phyloP scores from a whole-genome alignment of 129 eudicot genomes.

The Oenanthe sinensis region DNA sequence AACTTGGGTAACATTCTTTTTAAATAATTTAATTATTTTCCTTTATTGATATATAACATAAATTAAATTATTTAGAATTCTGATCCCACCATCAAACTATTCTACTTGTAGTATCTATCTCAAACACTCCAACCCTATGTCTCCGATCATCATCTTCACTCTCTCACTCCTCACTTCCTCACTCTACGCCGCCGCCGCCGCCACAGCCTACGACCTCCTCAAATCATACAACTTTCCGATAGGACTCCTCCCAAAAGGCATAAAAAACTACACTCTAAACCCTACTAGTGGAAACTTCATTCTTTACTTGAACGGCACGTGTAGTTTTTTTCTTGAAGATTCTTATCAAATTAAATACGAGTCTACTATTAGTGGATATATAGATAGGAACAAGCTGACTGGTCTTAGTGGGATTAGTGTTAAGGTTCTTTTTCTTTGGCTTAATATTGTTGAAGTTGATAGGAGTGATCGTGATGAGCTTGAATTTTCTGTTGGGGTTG shows the following conservation, averaged over 20 bases:
- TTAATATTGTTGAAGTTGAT: slow-evolving; percentile 57
- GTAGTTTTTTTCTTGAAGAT: slow-evolving; percentile 61
- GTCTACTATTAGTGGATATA: slow-evolving; percentile 45
- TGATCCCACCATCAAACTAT: no score
- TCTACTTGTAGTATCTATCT: neutral
- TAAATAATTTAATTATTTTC: no score
- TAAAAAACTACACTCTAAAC: slow-evolving; percentile 51
- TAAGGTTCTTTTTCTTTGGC: slow-evolving; percentile 56
- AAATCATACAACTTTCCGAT: slow-evolving; percentile 52
- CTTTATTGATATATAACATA: no score
- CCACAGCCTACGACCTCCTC: slow-evolving; percentile 55
- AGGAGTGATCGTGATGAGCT: slow-evolving; percentile 34
- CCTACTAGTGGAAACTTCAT: slow-evolving; percentile 48
- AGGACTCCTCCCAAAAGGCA: slow-evolving; percentile 71
- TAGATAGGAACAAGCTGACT: slow-evolving; percentile 32
- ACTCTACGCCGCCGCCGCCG: slow-evolving; percentile 13
- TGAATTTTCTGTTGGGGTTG: slow-evolving; percentile 66
- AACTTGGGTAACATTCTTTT: no score
- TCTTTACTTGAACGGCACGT: slow-evolving; percentile 39
- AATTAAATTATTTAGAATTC: no score
- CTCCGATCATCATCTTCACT: slow-evolving; percentile 18
- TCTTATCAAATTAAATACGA: slow-evolving; percentile 62
- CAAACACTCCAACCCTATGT: slow-evolving; percentile 6
- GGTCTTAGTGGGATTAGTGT: slow-evolving; percentile 58
- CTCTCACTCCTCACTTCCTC: slow-evolving; percentile 23